These are phyloP conservation scores for Neofusicoccum umdonicola DNA, from an alignment of 2,329 filamentous ascomycete genomes.

Conservation along the genomic window DNA sequence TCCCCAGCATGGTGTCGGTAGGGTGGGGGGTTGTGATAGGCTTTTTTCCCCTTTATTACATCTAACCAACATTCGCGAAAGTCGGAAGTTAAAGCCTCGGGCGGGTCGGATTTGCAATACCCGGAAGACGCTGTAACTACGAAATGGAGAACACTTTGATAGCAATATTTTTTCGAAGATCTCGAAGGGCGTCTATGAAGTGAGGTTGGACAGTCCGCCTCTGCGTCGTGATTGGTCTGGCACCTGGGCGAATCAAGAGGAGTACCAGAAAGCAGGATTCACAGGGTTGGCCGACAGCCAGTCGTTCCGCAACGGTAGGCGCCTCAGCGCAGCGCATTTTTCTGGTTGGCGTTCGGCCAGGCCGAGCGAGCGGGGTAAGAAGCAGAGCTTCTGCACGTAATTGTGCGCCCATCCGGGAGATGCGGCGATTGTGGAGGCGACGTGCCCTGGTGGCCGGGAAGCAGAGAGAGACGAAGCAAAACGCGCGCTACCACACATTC, in stretches of 20 bases:
- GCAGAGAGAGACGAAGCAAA: background rate
- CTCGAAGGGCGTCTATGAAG: background rate
- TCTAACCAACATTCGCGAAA: constrained; percentile 6
- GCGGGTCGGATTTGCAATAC: constrained; percentile 4
- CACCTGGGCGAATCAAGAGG: background rate
- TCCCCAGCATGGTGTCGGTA: constrained; percentile 17
- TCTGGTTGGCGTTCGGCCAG: background rate
- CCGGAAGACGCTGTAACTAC: constrained; percentile 15
- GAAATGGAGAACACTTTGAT: constrained; percentile 14
- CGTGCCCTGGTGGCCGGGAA: background rate
- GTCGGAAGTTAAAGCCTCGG: constrained; percentile 10
- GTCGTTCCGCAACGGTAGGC: background rate
- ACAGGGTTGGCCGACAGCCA: background rate
- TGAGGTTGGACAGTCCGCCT: background rate
- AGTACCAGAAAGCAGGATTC: background rate
- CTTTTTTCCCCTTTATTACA: constrained; percentile 2
- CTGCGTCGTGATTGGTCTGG: background rate
- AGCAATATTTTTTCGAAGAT: background rate
- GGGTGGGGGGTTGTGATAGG: constrained; percentile 9
- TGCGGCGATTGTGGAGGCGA: background rate
- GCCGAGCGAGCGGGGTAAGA: background rate
- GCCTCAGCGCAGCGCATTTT: background rate
- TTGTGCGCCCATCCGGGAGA: background rate
- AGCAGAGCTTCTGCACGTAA: background rate
- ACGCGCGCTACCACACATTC: background rate